Evolutionary conservation across 768 basidiomycete species (phyloP).

Genomic region (Mycena galopus): DNA sequence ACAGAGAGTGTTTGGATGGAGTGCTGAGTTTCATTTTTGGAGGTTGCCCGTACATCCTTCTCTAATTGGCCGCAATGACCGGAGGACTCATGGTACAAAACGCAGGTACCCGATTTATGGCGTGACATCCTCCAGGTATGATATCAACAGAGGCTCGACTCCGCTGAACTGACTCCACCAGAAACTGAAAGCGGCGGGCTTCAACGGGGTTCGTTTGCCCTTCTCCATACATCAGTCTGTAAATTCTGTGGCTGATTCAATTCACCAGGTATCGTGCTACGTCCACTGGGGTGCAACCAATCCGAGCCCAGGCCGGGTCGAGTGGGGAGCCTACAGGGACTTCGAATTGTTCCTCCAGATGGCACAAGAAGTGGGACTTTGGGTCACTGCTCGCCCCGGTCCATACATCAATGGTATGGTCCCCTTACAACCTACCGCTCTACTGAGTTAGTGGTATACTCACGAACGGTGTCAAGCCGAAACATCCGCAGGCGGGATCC

Average conservation of each 20-base stretch:
- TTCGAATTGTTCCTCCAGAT: conserved; percentile 27
- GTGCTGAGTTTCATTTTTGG: conserved; percentile 32
- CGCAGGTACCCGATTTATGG: conserved; percentile 27
- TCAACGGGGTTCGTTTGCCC: conserved; percentile 26
- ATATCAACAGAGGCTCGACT: neutral
- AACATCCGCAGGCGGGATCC: conserved; percentile 30
- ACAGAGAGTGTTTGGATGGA: conserved; percentile 28
- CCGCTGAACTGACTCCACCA: neutral
- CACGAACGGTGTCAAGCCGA: conserved; percentile 12
- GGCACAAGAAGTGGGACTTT: conserved; percentile 28
- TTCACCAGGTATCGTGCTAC: conserved; percentile 29
- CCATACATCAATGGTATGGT: conserved; percentile 29
- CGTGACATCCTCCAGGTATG: conserved; percentile 28
- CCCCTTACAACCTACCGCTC: neutral
- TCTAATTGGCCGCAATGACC: neutral
- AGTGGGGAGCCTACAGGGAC: conserved; percentile 28
- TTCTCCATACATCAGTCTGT: neutral
- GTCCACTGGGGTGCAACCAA: conserved; percentile 31
- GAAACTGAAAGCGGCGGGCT: conserved; percentile 28
- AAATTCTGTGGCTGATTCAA: neutral
- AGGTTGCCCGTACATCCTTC: conserved; percentile 23
- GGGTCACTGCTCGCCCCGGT: conserved; percentile 24
- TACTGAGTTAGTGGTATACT: neutral
- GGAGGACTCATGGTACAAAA: neutral
- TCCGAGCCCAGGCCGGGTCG: conserved; percentile 23